Conservation (phyloP, 768 basidiomycete species). For the Roridomyces roridus region DNA sequence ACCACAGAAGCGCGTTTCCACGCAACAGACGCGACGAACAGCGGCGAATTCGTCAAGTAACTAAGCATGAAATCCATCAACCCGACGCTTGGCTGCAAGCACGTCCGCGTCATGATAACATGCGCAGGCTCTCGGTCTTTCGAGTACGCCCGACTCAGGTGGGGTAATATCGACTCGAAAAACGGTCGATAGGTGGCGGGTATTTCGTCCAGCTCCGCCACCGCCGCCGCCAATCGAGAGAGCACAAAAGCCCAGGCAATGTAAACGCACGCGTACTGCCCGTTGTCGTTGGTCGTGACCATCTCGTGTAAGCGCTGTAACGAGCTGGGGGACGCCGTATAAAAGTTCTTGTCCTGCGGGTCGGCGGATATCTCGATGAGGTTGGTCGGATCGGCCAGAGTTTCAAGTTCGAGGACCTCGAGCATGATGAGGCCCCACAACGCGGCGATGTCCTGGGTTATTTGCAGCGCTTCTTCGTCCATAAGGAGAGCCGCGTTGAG, state of each 20-base stretch:
- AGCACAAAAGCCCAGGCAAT: conserved; percentile 88
- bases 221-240: conserved; percentile 59
- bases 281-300: conserved; percentile 61
- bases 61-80: conserved; percentile 62
- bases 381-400: conserved; percentile 55
- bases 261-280: conserved; percentile 74
- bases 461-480: conserved; percentile 73
- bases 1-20: conserved; percentile 73
- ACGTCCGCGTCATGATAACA: conserved; percentile 61
- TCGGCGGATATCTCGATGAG: conserved; percentile 57
- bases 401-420: conserved; percentile 83
- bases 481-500: conserved; percentile 67
- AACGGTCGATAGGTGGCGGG: conserved; percentile 62
- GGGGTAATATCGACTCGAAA: conserved; percentile 56
- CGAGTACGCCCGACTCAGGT: conserved; percentile 47
- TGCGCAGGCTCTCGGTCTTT: conserved; percentile 66
- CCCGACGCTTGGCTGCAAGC: conserved; percentile 63
- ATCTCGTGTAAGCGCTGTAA: conserved; percentile 72
- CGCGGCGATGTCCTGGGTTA: conserved; percentile 71
- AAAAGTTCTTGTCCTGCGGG: conserved; percentile 56
- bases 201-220: conserved; percentile 52
- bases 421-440: conserved; percentile 82
- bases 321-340: conserved; percentile 66
- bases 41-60: conserved; percentile 70
- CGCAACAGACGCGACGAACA: conserved; percentile 77